Base-by-base conservation (phyloP, 371 early-diverging fungal species). In the Rhizopus stolonifer region DNA sequence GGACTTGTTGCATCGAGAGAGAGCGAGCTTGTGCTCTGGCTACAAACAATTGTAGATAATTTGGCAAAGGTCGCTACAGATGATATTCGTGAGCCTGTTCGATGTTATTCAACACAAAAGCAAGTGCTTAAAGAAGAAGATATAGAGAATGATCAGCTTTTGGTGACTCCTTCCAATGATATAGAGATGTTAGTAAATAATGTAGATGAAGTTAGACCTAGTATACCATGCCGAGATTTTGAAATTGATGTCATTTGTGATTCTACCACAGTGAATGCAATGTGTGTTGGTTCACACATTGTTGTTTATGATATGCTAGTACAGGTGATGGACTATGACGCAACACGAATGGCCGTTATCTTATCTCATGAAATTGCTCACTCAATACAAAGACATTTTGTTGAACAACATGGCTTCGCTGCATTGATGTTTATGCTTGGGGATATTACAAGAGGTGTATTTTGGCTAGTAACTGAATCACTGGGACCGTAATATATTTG, bases 331-430 rank as follows among this genome's bases (percentile, higher is more conserved):
- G 81, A 77, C 8, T 77, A 77, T 46, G 70, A 83, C 46, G 65
- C 81, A 9, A 72, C 67, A 17, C 56, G 70, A 36, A 59, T 83
- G 49, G 85, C 85, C 2, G 83, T 80, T 2, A 77, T 85, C 18
- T 50, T 85, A 13, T 76, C 82, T 2, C 85, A 85, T 59, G 85
- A 85, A 51, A 69, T 85, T 22, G 83, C 85, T 0, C 85, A 85
- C 54, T 72, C 77, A 0, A 61, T 85, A 33, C 85, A 85, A 49
- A 67, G 82, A 9, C 85, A 85, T 57, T 79, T 80, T 51, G 79
- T 77, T 40, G 85, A 85, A 52, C 74, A 75, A 17, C 81, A 82
- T 56, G 85, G 83, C 0, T 62, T 80, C 32, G 71, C 73, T 2
- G 70, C 72, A 0, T 59, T 75, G 3, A 58, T 72, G 65, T 52